These are phyloP conservation scores for Conticribra guillardii DNA, from an alignment of 108 stramenopile genomes.

Conservation along the genomic window DNA sequence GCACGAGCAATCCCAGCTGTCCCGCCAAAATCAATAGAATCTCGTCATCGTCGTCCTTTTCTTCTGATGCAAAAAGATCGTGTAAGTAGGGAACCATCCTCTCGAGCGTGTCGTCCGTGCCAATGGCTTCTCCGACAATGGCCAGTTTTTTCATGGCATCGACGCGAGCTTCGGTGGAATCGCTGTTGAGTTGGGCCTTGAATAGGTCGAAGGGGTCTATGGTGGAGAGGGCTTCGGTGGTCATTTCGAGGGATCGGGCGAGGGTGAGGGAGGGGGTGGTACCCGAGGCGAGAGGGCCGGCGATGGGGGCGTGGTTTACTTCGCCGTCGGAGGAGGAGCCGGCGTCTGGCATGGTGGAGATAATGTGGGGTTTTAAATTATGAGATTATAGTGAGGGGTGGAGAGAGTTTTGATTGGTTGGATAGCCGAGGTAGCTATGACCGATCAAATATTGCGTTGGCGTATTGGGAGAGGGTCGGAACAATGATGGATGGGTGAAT, in stretches of 20 bases:
- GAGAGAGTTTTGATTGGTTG: no score
- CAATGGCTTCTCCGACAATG: constrained; percentile 83
- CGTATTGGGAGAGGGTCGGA: no score
- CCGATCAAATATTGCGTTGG: no score
- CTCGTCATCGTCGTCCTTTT: constrained; percentile 67
- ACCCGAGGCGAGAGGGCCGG: constrained; percentile 51
- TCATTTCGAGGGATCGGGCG: constrained; percentile 62
- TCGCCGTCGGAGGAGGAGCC: constrained; percentile 5
- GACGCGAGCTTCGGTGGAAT: constrained; percentile 76
- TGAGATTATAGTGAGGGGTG: no score
- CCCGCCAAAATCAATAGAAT: constrained; percentile 75
- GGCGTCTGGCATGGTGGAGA: constrained; percentile 1
- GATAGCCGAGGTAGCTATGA: no score
- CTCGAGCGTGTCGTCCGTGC: constrained; percentile 52
- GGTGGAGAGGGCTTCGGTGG: constrained; percentile 54
- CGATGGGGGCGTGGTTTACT: constrained; percentile 42
- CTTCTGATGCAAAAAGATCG: constrained; percentile 46
- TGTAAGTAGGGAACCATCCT: constrained; percentile 74
- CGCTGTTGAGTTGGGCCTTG: constrained; percentile 65
- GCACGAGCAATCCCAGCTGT: constrained; percentile 75
- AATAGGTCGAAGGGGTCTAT: constrained; percentile 83
- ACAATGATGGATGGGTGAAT: no score
- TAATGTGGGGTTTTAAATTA: no score
- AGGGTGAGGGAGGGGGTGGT: constrained; percentile 71
- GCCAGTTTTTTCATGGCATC: constrained; percentile 88